These are phyloP conservation scores for Xerocomus tenax DNA, from an alignment of 1,284 basidiomycete genomes.

Conservation along the genomic window DNA sequence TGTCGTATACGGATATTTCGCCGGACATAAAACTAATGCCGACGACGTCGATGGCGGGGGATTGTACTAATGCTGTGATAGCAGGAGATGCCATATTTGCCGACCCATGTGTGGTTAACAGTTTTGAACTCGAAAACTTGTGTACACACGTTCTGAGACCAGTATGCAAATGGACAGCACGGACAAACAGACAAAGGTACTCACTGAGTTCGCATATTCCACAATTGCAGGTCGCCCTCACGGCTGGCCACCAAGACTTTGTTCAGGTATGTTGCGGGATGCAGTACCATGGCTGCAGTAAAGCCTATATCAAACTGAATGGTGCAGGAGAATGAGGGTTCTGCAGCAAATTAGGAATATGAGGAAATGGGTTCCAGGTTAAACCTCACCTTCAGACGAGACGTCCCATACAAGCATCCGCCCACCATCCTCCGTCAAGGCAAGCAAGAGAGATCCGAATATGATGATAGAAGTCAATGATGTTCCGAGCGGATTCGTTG, in stretches of 20 bases:
- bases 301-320: conserved; percentile 75
- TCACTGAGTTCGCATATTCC: conserved; percentile 84
- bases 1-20: conserved; percentile 81
- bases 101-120: conserved; percentile 41
- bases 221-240: conserved; percentile 82
- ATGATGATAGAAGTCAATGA: conserved; percentile 57
- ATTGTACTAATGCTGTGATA: conserved; percentile 78
- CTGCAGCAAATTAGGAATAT: conserved; percentile 14
- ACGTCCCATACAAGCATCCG: conserved; percentile 77
- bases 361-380: background rate
- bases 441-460: conserved; percentile 75
- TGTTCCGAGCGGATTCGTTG: conserved; percentile 57
- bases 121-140: conserved; percentile 44
- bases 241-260: conserved; percentile 83
- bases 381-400: conserved; percentile 33
- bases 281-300: conserved; percentile 75
- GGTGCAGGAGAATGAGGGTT: conserved; percentile 30
- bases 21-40: conserved; percentile 87
- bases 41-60: conserved; percentile 92
- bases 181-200: conserved; percentile 25
- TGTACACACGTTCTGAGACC: conserved; percentile 54
- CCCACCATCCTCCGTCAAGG: conserved; percentile 74
- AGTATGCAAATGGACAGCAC: conserved; percentile 2
- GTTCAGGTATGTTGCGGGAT: conserved; percentile 96
- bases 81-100: conserved; percentile 43